Conservation (phyloP, 352 stramenopile genomes). For the Saprolegnia diclina region DNA sequence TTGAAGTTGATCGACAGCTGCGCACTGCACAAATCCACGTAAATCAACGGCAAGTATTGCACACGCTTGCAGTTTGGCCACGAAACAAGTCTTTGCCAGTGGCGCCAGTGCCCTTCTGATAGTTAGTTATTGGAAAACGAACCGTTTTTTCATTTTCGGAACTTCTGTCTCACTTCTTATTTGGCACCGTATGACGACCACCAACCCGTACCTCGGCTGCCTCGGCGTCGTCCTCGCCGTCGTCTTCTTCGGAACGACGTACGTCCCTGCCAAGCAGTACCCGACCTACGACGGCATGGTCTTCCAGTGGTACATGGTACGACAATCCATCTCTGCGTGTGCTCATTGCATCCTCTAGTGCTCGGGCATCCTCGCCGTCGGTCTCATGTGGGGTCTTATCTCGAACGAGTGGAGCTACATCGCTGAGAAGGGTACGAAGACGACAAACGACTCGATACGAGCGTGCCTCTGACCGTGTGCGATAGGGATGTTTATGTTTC, state of each 20-base stretch:
- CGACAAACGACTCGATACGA: background rate
- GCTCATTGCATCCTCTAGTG: constrained; percentile 38
- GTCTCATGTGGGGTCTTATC: constrained; percentile 61
- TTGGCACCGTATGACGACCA: background rate
- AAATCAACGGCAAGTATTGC: constrained; percentile 1
- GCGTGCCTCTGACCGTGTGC: background rate
- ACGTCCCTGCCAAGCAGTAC: constrained; percentile 79
- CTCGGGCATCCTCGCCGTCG: constrained; percentile 77
- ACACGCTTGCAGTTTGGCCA: background rate
- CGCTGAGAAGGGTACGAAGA: constrained; percentile 37
- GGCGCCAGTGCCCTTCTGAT: too few species aligned
- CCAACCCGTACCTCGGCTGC: constrained; percentile 49
- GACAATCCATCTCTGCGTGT: background rate
- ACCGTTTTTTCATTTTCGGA: too few species aligned
- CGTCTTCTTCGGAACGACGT: constrained; percentile 82
- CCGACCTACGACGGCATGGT: constrained; percentile 83
- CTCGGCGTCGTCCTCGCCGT: constrained; percentile 52
- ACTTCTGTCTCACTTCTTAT: background rate
- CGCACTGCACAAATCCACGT: background rate
- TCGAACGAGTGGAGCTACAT: constrained; percentile 80
- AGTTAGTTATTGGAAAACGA: too few species aligned
- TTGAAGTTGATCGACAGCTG: background rate
- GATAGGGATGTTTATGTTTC: constrained; percentile 69
- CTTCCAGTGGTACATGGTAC: constrained; percentile 86
- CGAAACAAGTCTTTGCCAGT: too few species aligned